Conservation (phyloP, 192 early-diverging fungal genomes). For the Linnemannia exigua region DNA sequence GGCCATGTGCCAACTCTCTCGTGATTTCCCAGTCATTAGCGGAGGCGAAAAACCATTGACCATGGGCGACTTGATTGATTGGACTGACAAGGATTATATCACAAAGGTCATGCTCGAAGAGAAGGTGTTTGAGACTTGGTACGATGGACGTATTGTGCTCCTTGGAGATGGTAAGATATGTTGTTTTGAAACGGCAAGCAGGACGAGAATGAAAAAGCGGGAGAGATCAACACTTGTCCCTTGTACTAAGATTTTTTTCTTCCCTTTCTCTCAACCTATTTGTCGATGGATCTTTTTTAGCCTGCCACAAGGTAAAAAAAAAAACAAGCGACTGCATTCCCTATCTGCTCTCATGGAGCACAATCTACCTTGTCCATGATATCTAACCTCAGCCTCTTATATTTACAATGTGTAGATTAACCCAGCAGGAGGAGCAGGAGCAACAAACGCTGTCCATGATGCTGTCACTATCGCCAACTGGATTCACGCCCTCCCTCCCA, state of each 20-base stretch:
- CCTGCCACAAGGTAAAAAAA: constrained; percentile 24
- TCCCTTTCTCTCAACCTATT: background rate
- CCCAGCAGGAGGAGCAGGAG: constrained; percentile 14
- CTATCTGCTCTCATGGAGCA: background rate
- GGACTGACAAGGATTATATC: background rate
- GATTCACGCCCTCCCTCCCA: background rate
- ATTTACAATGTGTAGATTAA: background rate
- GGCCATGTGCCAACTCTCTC: background rate
- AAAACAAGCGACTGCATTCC: too few relatives aligned
- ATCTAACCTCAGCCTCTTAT: background rate
- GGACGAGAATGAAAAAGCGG: too few relatives aligned
- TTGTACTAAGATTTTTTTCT: background rate
- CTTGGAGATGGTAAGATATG: constrained; percentile 22
- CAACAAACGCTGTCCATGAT: constrained; percentile 11
- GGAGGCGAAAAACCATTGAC: background rate
- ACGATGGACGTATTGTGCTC: constrained; percentile 11
- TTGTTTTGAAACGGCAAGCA: too few relatives aligned
- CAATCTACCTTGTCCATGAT: background rate
- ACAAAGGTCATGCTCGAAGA: constrained; percentile 10
- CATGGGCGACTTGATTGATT: constrained; percentile 11
- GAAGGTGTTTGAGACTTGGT: constrained; percentile 32
- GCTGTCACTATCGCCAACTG: constrained; percentile 15
- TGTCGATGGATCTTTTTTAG: background rate
- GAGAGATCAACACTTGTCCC: too few relatives aligned
- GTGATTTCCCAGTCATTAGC: constrained; percentile 9